These are phyloP conservation scores for Suillus subalutaceus DNA, from an alignment of 768 basidiomycete species.

Conservation along the genomic window DNA sequence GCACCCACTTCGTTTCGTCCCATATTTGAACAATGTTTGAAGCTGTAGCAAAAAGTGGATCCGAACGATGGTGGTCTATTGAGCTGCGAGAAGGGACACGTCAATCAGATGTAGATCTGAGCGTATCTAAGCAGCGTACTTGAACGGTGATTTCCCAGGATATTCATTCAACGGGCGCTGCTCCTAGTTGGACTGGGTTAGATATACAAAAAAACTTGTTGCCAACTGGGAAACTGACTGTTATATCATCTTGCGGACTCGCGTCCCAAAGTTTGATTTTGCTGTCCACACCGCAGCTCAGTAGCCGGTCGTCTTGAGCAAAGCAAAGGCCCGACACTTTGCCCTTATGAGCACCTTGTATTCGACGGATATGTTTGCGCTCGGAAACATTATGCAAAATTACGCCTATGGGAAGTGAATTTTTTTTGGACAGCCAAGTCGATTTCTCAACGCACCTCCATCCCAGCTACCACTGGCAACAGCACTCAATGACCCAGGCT, in stretches of 20 bases:
- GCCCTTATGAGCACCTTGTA: slow-evolving; percentile 79
- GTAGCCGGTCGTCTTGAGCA: slow-evolving; percentile 58
- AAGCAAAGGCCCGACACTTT: slow-evolving; percentile 86
- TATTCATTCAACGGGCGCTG: slow-evolving; percentile 76
- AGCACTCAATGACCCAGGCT: slow-evolving; percentile 70
- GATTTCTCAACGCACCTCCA: slow-evolving; percentile 67
- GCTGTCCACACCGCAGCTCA: slow-evolving; percentile 84
- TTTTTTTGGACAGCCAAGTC: background rate
- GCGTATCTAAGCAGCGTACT: slow-evolving; percentile 47
- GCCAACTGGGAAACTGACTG: slow-evolving; percentile 34
- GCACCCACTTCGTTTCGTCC: slow-evolving; percentile 91
- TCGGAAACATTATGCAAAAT: slow-evolving; percentile 81
- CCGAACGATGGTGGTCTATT: slow-evolving; percentile 91
- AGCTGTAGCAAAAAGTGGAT: slow-evolving; percentile 91
- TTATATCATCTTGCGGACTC: slow-evolving; percentile 38
- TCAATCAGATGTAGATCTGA: background rate
- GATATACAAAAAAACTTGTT: slow-evolving; percentile 7
- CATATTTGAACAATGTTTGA: slow-evolving; percentile 94
- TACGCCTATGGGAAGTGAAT: slow-evolving; percentile 55
- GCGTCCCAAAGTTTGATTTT: slow-evolving; percentile 83
- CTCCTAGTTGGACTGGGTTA: slow-evolving; percentile 23
- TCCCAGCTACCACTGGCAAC: slow-evolving; percentile 96
- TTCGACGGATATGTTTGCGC: slow-evolving; percentile 52
- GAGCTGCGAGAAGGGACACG: slow-evolving; percentile 56
- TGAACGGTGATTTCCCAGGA: slow-evolving; percentile 87